Evolutionary conservation across 371 early-diverging fungal species (phyloP).

Genomic region (Homolaphlyctis polyrhiza): DNA sequence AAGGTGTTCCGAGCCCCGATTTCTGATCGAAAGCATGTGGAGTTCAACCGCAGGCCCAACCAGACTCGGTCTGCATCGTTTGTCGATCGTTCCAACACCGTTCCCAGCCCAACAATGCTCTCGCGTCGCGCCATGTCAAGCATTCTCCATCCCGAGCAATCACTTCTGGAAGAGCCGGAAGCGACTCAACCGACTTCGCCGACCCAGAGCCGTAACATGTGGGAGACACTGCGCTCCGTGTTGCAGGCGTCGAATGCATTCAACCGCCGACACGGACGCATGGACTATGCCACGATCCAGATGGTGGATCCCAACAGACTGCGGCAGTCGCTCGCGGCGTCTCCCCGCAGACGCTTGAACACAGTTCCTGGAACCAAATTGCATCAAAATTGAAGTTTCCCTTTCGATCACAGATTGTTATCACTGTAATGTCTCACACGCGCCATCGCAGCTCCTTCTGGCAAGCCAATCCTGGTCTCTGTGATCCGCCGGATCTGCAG

Average conservation of each 20-base stretch:
- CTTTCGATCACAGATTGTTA: too few relatives aligned
- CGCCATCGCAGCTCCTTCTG: too few relatives aligned
- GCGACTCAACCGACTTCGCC: too few relatives aligned
- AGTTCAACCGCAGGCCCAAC: background rate
- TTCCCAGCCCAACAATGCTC: background rate
- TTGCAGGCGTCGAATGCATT: background rate
- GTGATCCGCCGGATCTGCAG: too few relatives aligned
- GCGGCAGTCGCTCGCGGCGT: background rate
- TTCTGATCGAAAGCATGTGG: background rate
- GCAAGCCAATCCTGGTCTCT: too few relatives aligned
- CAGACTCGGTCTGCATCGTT: background rate
- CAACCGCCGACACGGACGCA: background rate
- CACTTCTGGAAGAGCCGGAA: too few relatives aligned
- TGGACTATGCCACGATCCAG: conserved; percentile 8
- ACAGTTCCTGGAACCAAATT: too few relatives aligned
- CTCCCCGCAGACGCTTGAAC: background rate
- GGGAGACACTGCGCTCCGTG: background rate
- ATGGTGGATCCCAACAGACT: conserved; percentile 9
- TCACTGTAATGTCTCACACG: too few relatives aligned
- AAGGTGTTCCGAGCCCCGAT: background rate
- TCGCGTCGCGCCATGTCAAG: background rate
- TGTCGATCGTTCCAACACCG: background rate
- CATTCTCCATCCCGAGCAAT: too few relatives aligned
- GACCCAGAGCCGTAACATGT: background rate
- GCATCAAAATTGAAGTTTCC: too few relatives aligned